A percentile compares a stretch with the other conserved stretches of the same genome.
Conservation (phyloP, 2,329 filamentous ascomycete genomes). For the Ophiobolus disseminans region DNA sequence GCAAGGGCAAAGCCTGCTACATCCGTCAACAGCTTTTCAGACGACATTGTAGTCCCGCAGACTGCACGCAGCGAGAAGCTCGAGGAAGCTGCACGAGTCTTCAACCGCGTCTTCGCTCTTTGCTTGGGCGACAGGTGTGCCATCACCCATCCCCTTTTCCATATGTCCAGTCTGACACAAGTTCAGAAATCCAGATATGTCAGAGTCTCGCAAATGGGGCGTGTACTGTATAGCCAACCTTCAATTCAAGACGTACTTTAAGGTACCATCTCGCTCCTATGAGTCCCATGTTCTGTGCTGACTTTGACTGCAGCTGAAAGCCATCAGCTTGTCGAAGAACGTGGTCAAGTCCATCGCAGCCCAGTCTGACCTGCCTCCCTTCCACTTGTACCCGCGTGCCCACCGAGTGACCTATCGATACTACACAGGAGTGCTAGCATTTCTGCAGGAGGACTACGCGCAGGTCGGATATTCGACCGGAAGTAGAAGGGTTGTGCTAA, state of each 20-base stretch:
- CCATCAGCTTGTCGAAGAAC: slow-evolving; percentile 86
- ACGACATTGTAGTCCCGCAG: slow-evolving; percentile 78
- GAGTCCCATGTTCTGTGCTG: slow-evolving; percentile 1
- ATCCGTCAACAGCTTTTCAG: slow-evolving; percentile 67
- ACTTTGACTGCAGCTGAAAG: slow-evolving; percentile 67
- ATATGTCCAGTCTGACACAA: slow-evolving; percentile 25
- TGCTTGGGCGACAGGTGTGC: slow-evolving; percentile 85
- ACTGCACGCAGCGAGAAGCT: slow-evolving; percentile 77
- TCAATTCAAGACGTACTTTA: slow-evolving; percentile 98
- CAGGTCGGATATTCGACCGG: slow-evolving; percentile 61
- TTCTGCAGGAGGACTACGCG: slow-evolving; percentile 91
- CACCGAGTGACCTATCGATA: slow-evolving; percentile 97
- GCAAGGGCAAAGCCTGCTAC: slow-evolving; percentile 57
- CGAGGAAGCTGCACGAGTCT: slow-evolving; percentile 86
- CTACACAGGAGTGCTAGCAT: slow-evolving; percentile 91
- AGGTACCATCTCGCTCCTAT: slow-evolving; percentile 51
- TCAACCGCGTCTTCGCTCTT: slow-evolving; percentile 90
- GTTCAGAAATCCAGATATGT: slow-evolving; percentile 74
- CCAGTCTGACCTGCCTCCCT: slow-evolving; percentile 77
- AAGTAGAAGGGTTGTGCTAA: slow-evolving; percentile 17
- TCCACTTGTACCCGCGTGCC: slow-evolving; percentile 82
- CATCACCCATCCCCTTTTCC: slow-evolving; percentile 19
- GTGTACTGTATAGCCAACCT: slow-evolving; percentile 95
- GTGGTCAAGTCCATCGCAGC: slow-evolving; percentile 84
- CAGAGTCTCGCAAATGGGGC: slow-evolving; percentile 93